Base-by-base conservation (phyloP, 2,329 filamentous ascomycete genomes). In the Beauveria rudraprayagi region DNA sequence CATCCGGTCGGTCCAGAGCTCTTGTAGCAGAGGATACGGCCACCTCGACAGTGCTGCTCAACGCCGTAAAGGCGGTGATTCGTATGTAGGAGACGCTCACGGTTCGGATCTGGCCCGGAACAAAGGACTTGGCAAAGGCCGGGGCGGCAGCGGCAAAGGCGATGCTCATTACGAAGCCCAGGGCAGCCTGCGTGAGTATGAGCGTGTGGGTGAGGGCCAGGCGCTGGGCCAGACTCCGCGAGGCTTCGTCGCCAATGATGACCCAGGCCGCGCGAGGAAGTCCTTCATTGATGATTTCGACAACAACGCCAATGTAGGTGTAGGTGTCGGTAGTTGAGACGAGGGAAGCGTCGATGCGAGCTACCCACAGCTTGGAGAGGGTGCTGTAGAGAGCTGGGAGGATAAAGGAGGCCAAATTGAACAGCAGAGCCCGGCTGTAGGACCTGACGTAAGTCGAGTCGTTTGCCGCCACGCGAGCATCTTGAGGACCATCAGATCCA, bases 251-350 rank as follows among this genome's bases (percentile, higher is more conserved):
- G 8, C 85, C 87, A 61, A 91, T 89, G 61, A 89, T 80, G 6
- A 86, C 76, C 83, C 85, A 91, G 0, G 86, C 79, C 0, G 86
- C 84, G 24, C 87, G 79, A 0, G 87, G 87, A 0, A 91, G 80
- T 0, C 88, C 87, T 69, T 91, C 88, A 65, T 91, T 91, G 17
- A 91, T 71, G 0, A 89, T 86, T 68, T 91, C 85, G 1, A 81
- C 82, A 0, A 90, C 77, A 0, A 85, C 80, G 22, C 81, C 79
- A 62, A 91, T 88, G 70, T 91, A 91, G 0, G 85, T 90, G 70
- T 88, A 89, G 0, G 80, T 75, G 37, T 74, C 72, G 3, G 71
- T 73, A 8, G 72, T 72, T 1, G 72, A 71, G 8, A 74, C 71
- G 65, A 72, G 69, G 1, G 78, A 81, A 0, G 82, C 72, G 69